These are phyloP conservation scores for Colletotrichum acutatum DNA, from an alignment of 2,329 filamentous ascomycete genomes.

Conservation along the genomic window DNA sequence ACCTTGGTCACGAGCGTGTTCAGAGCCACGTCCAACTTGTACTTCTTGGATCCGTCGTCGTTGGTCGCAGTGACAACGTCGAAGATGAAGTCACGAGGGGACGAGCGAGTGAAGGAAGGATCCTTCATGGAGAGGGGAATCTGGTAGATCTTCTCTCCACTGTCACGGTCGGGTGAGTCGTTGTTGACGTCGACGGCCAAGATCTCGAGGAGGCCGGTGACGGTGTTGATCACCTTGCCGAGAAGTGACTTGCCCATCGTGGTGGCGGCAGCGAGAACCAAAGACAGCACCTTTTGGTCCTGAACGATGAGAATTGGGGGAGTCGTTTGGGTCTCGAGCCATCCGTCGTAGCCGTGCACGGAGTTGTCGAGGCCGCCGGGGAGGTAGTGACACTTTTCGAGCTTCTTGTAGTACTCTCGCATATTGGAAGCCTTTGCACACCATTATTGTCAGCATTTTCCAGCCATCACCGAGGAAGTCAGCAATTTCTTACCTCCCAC, in stretches of 20 bases:
- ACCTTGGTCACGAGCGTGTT: slow-evolving; percentile 51
- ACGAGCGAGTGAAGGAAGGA: slow-evolving; percentile 52
- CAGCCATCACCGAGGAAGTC: background rate
- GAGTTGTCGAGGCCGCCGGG: slow-evolving; percentile 45
- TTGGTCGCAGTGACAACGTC: slow-evolving; percentile 41
- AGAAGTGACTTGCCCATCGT: slow-evolving; percentile 19
- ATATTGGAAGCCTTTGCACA: slow-evolving; percentile 60
- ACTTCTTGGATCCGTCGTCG: slow-evolving; percentile 51
- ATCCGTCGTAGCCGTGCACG: slow-evolving; percentile 66
- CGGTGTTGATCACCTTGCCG: slow-evolving; percentile 3
- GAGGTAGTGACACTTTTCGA: slow-evolving; percentile 67
- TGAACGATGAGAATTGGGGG: background rate
- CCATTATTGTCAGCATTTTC: background rate
- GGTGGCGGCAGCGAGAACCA: slow-evolving; percentile 21
- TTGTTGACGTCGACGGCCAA: slow-evolving; percentile 11
- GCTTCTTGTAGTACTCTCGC: slow-evolving; percentile 65
- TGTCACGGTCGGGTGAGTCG: slow-evolving; percentile 4
- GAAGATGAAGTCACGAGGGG: slow-evolving; percentile 60
- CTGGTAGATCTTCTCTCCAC: slow-evolving; percentile 35
- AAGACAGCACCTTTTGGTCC: slow-evolving; percentile 22
- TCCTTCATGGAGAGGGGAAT: slow-evolving; percentile 58
- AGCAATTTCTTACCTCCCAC: slow-evolving; percentile 51
- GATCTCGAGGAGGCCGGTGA: slow-evolving; percentile 3
- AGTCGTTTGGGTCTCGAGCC: slow-evolving; percentile 47
- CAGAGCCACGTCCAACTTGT: slow-evolving; percentile 48